These are phyloP conservation scores for Penicillium bialowiezense DNA, from an alignment of 495 filamentous ascomycete species.

Conservation along the genomic window DNA sequence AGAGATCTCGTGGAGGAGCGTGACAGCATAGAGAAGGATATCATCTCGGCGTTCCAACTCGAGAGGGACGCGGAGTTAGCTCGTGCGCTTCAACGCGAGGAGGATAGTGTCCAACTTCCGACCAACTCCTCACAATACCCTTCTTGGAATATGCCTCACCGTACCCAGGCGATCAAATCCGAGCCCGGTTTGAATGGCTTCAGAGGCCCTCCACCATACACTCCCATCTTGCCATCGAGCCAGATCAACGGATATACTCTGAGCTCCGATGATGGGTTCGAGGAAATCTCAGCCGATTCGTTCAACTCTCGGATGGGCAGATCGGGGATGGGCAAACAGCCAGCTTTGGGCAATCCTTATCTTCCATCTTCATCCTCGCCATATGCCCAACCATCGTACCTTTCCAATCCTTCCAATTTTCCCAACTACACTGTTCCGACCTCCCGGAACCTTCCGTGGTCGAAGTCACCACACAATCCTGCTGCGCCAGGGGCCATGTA, in stretches of 20 bases:
- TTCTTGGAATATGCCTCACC: conserved; percentile 13
- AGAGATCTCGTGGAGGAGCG: conserved; percentile 32
- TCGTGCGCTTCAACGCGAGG: conserved; percentile 33
- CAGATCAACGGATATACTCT: background rate
- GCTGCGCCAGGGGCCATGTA: background rate
- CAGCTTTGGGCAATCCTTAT: background rate
- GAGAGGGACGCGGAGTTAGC: conserved; percentile 49
- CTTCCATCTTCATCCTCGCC: background rate
- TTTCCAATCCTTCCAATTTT: background rate
- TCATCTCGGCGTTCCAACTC: conserved; percentile 11
- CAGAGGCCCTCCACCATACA: background rate
- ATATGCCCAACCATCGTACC: background rate
- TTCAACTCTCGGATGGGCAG: conserved; percentile 14
- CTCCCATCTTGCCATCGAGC: background rate
- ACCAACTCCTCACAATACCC: background rate
- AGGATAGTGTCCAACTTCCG: background rate
- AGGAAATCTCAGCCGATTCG: conserved; percentile 18
- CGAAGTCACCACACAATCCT: background rate
- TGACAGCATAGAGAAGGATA: conserved; percentile 22
- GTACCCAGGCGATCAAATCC: background rate
- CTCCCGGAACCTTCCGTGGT: background rate
- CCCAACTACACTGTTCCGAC: background rate
- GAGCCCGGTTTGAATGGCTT: background rate
- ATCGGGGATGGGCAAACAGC: background rate
- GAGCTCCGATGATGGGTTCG: conserved; percentile 19